phyloP scores from a whole-genome alignment of 208 protist species.

The Crithidia fasciculata region DNA sequence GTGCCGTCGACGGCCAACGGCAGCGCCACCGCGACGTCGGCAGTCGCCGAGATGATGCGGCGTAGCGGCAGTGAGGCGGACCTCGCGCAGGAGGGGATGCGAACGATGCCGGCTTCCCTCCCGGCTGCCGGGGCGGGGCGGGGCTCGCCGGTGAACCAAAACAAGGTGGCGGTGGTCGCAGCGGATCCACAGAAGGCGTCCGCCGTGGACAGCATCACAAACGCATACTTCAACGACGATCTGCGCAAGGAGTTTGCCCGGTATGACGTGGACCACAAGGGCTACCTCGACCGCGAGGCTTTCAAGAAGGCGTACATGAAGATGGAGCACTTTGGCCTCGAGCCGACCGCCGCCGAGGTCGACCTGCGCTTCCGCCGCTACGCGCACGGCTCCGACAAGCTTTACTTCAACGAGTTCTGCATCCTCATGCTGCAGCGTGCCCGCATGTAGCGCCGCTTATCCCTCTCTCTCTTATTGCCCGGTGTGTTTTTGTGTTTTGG shows the following conservation, averaged over 20 bases:
- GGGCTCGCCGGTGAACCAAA: background rate
- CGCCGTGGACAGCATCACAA: slow-evolving; percentile 3
- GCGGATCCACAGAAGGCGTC: slow-evolving; percentile 2
- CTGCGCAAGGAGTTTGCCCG: slow-evolving; percentile 62
- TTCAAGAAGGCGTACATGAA: slow-evolving; percentile 77
- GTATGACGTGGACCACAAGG: slow-evolving; percentile 59
- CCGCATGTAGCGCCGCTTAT: slow-evolving; percentile 47
- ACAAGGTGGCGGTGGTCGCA: background rate
- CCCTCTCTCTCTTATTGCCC: too few relatives aligned
- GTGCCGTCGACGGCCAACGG: background rate
- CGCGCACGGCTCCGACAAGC: slow-evolving; percentile 41
- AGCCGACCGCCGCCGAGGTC: slow-evolving; percentile 53
- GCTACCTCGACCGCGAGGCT: slow-evolving; percentile 72
- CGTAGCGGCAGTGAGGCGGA: background rate
- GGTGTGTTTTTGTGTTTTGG: too few relatives aligned
- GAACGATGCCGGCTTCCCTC: background rate
- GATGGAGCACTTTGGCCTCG: slow-evolving; percentile 84
- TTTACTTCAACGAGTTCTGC: slow-evolving; percentile 87
- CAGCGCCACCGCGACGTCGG: background rate
- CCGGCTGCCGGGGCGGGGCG: background rate
- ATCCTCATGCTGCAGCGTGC: slow-evolving; percentile 86
- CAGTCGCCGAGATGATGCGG: background rate
- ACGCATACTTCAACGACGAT: slow-evolving; percentile 57
- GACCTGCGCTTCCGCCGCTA: slow-evolving; percentile 65
- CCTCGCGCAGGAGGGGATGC: slow-evolving; percentile 2